These are phyloP conservation scores for Pseudogymnoascus sp. DNA, from an alignment of 2,329 filamentous ascomycete genomes.

Conservation along the genomic window DNA sequence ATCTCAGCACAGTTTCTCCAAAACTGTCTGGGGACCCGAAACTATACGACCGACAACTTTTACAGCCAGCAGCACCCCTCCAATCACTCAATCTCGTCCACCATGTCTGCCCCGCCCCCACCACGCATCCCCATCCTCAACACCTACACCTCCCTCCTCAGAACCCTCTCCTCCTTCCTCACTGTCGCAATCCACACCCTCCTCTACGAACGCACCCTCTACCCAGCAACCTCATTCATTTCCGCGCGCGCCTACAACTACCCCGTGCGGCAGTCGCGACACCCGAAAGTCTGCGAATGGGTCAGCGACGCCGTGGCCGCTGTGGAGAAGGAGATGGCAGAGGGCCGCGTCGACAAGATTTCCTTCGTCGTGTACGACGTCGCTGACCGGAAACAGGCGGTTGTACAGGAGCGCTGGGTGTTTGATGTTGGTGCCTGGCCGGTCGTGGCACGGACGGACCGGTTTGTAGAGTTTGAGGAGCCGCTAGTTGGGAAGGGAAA, in stretches of 20 bases:
- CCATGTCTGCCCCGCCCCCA: constrained; percentile 15
- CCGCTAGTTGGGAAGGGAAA: constrained; percentile 13
- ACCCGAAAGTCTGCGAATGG: constrained; percentile 62
- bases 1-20: background rate
- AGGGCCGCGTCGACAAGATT: constrained; percentile 32
- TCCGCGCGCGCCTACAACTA: constrained; percentile 60
- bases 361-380: constrained; percentile 31
- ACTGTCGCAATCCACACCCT: constrained; percentile 63
- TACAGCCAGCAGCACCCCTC: background rate
- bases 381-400: constrained; percentile 19
- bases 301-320: constrained; percentile 56
- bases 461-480: constrained; percentile 30
- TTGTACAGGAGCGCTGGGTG: constrained; percentile 35
- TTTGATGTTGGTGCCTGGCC: constrained; percentile 35
- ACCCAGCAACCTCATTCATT: constrained; percentile 57
- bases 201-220: constrained; percentile 57
- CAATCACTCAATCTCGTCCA: background rate
- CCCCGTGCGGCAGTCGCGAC: constrained; percentile 60
- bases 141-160: constrained; percentile 39
- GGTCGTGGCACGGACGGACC: constrained; percentile 28
- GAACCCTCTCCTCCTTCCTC: constrained; percentile 56
- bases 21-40: background rate
- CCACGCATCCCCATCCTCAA: constrained; percentile 30
- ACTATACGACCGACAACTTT: background rate
- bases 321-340: constrained; percentile 52